Evolutionary conservation across 805 yeast genomes (phyloP), one percentile per base, ranked within the genome.

Genomic region (Ogataea minuta): DNA sequence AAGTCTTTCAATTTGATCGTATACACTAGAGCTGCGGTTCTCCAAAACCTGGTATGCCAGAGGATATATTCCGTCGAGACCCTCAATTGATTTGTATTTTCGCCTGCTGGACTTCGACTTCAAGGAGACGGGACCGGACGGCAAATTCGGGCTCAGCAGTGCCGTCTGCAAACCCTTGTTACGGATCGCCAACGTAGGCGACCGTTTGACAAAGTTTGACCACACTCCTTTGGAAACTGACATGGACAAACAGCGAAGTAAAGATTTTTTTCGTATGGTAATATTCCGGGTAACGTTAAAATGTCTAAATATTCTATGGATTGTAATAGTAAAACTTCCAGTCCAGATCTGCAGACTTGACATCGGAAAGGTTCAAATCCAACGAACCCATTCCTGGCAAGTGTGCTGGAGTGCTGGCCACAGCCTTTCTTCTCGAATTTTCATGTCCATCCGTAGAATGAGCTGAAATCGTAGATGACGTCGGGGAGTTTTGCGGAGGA

Each of bases 41-140:
- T 66, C 57, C 43, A 89, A 64, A 17, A 77, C 53, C 19, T 77
- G 71, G 54, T 83, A 77, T 7, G 95, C 86, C 31, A 72, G 58
- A 39, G 81, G 77, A 61, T 86, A 89, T 1, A 86, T 83, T 24
- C 80, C 84, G 45, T 83, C 77, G 30, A 89, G 70, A 2, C 80
- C 83, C 30, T 60, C 65, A 9, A 95, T 95, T 2, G 91, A 70
- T 37, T 67, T 70, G 63, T 89, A 88, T 43, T 76, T 67, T 25
- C 60, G 45, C 55, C 72, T 71, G 46, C 64, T 70, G 30, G 64
- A 53, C 31, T 64, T 57, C 36, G 68, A 63, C 42, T 64, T 68
- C 17, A 79, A 52, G 12, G 83, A 71, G 9, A 67, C 68, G 8
- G 87, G 86, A 2, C 85, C 85, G 20, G 48, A 43, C 7, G 68